These are phyloP conservation scores for Trametes sanguinea DNA, from an alignment of 768 basidiomycete genomes.

Conservation along the genomic window DNA sequence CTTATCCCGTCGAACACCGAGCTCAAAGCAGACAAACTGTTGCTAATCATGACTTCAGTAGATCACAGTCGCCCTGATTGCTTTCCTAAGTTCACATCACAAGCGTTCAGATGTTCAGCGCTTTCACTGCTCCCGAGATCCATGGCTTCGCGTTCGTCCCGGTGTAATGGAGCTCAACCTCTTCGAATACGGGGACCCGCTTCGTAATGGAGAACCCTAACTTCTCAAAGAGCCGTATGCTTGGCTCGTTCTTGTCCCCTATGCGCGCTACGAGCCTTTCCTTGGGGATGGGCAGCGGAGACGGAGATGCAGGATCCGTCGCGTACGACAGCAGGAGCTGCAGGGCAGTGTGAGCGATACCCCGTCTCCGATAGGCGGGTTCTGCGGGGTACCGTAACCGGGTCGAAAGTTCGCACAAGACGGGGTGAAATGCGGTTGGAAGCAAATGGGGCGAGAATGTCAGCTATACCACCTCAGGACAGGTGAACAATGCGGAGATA, in stretches of 20 bases:
- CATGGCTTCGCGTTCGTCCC: constrained; percentile 12
- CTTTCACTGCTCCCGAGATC: constrained; percentile 18
- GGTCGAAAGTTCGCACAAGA: not conserved
- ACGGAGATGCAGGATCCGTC: constrained; percentile 37
- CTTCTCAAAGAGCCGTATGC: constrained; percentile 70
- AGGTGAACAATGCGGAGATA: not conserved
- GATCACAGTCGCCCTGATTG: no score
- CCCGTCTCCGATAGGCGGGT: constrained; percentile 63
- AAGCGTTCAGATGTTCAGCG: not conserved
- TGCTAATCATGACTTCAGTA: no score
- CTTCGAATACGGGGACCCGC: constrained; percentile 71
- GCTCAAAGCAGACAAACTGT: no score
- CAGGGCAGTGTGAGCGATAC: constrained; percentile 63
- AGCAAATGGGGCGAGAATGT: not conserved
- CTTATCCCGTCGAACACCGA: no score
- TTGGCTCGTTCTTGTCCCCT: constrained; percentile 64
- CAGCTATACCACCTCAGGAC: not conserved
- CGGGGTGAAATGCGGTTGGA: constrained; percentile 1
- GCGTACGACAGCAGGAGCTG: constrained; percentile 70
- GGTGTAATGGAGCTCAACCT: constrained; percentile 73
- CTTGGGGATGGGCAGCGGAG: constrained; percentile 45
- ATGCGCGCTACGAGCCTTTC: constrained; percentile 68
- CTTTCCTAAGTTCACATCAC: no score
- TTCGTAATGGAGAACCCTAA: constrained; percentile 76
- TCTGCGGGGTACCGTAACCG: constrained; percentile 43